phyloP scores from a whole-genome alignment of 176 grass and related monocot species.

The Miscanthus lutarioriparius region DNA sequence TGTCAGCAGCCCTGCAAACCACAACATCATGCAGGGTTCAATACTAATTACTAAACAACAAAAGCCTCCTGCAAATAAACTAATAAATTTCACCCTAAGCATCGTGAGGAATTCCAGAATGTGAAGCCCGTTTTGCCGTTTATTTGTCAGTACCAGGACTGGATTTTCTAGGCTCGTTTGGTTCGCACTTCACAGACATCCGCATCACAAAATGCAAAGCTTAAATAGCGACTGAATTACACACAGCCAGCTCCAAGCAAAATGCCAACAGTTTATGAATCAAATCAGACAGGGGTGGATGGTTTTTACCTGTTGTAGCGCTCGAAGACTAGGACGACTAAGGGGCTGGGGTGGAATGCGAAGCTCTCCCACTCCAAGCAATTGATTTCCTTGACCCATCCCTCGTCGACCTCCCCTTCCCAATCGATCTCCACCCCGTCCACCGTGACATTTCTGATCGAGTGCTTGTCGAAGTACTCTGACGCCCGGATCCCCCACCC shows the following conservation, averaged over 20 bases:
- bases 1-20: constrained; percentile 67
- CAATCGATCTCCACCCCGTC: constrained; percentile 90
- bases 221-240: neutral
- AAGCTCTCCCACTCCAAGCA: constrained; percentile 97
- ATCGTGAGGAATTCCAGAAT: neutral
- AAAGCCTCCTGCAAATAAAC: neutral
- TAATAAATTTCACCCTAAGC: neutral
- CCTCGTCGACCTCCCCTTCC: constrained; percentile 82
- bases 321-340: constrained; percentile 83
- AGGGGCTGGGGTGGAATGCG: constrained; percentile 89
- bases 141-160: neutral
- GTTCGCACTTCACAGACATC: neutral
- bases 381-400: constrained; percentile 97
- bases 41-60: constrained; percentile 4
- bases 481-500: constrained; percentile 86
- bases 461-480: constrained; percentile 93
- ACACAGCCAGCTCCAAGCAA: neutral
- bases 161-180: neutral
- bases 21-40: constrained; percentile 6
- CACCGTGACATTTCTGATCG: constrained; percentile 88
- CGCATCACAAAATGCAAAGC: neutral
- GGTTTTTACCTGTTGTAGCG: constrained; percentile 70
- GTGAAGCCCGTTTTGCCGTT: neutral
- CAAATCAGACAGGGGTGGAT: neutral
- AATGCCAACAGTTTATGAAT: constrained; percentile 9